These are phyloP conservation scores for Hygrophorus pudorinus DNA, from an alignment of 768 basidiomycete species.

Conservation along the genomic window DNA sequence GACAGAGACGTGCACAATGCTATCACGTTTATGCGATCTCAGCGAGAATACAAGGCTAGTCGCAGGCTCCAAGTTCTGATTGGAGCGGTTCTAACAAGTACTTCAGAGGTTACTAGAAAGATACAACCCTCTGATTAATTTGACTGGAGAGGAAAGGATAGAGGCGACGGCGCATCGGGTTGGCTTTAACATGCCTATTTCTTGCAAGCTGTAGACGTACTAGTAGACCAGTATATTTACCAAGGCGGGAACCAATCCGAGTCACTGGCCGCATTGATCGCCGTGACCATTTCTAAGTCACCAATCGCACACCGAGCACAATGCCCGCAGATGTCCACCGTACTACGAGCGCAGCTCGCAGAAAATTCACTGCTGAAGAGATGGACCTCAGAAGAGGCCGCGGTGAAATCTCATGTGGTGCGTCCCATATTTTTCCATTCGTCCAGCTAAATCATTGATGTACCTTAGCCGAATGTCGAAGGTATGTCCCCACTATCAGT, in stretches of 20 bases:
- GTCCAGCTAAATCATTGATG: slow-evolving; percentile 3
- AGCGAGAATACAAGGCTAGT: slow-evolving; percentile 68
- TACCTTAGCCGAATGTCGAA: slow-evolving; percentile 71
- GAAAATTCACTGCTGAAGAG: slow-evolving; percentile 21
- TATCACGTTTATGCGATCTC: slow-evolving; percentile 59
- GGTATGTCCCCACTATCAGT: slow-evolving; percentile 42
- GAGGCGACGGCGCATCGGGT: slow-evolving; percentile 81
- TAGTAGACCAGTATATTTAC: no score
- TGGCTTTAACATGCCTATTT: slow-evolving; percentile 73
- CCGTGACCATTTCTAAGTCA: no score
- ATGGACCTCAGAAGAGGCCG: slow-evolving; percentile 66
- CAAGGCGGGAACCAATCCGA: no score
- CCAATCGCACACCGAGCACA: no score
- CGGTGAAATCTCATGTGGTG: slow-evolving; percentile 25
- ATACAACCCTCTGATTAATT: slow-evolving; percentile 79
- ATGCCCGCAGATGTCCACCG: no score
- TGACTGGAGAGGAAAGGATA: slow-evolving; percentile 72
- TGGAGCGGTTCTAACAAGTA: neutral
- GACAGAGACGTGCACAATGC: slow-evolving; percentile 47
- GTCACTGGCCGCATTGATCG: no score
- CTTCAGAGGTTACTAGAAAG: slow-evolving; percentile 65
- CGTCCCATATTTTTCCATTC: neutral
- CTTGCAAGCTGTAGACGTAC: slow-evolving; percentile 19
- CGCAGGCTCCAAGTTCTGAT: neutral
- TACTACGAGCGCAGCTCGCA: no score